These are phyloP conservation scores for Thelonectria olida DNA, from an alignment of 2,329 filamentous ascomycete genomes.

Conservation along the genomic window DNA sequence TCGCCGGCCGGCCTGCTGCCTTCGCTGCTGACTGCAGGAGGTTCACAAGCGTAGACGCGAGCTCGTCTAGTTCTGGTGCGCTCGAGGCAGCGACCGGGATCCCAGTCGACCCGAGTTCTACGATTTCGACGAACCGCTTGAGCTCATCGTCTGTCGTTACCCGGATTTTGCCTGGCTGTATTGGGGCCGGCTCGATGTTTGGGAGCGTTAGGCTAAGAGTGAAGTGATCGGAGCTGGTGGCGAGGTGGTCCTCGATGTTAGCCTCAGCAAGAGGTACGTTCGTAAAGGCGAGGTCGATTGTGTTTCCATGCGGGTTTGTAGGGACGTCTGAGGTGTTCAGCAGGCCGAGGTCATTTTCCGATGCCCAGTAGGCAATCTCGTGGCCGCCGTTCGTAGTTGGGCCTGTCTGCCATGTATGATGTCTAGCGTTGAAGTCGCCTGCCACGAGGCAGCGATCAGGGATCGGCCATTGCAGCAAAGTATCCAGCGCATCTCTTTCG, in stretches of 20 bases:
- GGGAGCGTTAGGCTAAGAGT: conserved; percentile 24
- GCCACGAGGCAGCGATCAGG: conserved; percentile 24
- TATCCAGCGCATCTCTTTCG: conserved; percentile 19
- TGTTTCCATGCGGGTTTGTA: conserved; percentile 30
- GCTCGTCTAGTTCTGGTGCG: conserved; percentile 14
- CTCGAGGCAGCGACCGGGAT: conserved; percentile 1
- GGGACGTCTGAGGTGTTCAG: conserved; percentile 26
- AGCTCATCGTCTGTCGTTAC: conserved; percentile 26
- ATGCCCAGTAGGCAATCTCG: conserved; percentile 24
- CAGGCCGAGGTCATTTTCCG: conserved; percentile 19
- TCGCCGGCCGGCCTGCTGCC: conserved; percentile 6
- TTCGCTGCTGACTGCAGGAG: conserved; percentile 19
- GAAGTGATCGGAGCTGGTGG: conserved; percentile 30
- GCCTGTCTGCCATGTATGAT: conserved; percentile 26
- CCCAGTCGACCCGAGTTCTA: conserved; percentile 9
- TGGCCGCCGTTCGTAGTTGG: conserved; percentile 11
- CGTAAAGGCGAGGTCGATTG: conserved; percentile 27
- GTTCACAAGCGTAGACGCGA: conserved; percentile 15
- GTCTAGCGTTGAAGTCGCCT: conserved; percentile 31
- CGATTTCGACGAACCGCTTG: conserved; percentile 23
- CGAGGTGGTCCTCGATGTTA: conserved; percentile 25
- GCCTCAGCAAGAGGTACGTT: conserved; percentile 24
- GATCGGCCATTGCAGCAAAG: conserved; percentile 19
- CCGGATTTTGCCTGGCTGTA: conserved; percentile 19
- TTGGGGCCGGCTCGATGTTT: conserved; percentile 7